A percentile compares a stretch with the other conserved stretches of the same genome.
Evolutionary conservation across 352 stramenopile species (phyloP).

Genomic region (Hyphochytrium catenoides): DNA sequence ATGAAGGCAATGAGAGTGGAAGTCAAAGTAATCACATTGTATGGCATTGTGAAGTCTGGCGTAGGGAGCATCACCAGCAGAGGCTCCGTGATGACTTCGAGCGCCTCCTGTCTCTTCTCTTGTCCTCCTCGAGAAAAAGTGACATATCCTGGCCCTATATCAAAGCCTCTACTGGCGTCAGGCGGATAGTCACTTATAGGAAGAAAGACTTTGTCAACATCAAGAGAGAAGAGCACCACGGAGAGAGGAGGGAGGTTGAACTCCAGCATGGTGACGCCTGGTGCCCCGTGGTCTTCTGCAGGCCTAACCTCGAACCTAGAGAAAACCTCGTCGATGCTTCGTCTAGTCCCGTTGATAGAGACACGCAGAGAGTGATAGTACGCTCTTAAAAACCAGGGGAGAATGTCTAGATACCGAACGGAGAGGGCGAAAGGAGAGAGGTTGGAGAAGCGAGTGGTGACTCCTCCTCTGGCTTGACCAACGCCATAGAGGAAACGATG

Average conservation of each 20-base stretch:
- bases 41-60: conserved; percentile 69
- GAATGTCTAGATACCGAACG: conserved; percentile 37
- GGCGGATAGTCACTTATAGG: conserved; percentile 48
- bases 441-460: conserved; percentile 33
- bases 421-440: conserved; percentile 19
- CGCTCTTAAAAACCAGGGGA: conserved; percentile 47
- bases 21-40: conserved; percentile 69
- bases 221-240: conserved; percentile 28
- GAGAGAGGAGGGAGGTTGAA: conserved; percentile 22
- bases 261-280: conserved; percentile 29
- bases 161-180: conserved; percentile 58
- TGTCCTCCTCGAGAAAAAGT: neutral
- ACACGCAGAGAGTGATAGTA: conserved; percentile 40
- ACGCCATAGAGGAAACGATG: conserved; percentile 48
- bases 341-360: conserved; percentile 1
- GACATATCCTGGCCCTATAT: conserved; percentile 28
- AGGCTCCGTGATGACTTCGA: conserved; percentile 44
- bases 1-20: conserved; percentile 64
- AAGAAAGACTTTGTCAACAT: conserved; percentile 55
- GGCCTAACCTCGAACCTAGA: conserved; percentile 24
- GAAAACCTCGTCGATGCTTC: conserved; percentile 3
- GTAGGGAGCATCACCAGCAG: conserved; percentile 49
- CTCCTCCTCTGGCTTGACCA: conserved; percentile 36
- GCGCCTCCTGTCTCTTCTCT: no score
- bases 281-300: conserved; percentile 21